Conservation (phyloP, 106 monocot species). For the Acanthochlamys bracteata region DNA sequence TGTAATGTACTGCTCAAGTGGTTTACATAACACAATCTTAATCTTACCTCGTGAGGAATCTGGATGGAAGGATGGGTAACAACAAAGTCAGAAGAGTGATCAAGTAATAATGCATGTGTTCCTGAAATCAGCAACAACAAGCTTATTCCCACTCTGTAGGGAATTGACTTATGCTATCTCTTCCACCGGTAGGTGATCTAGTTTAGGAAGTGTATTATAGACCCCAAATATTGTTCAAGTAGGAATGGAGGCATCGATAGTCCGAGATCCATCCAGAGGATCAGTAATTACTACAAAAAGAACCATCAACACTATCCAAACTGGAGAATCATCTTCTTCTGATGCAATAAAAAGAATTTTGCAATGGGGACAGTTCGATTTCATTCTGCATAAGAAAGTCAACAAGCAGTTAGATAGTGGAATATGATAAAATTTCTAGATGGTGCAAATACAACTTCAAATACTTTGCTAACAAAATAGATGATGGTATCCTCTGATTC, state of each 20-base stretch:
- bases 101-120: conserved; percentile 87
- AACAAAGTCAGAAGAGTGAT: conserved; percentile 76
- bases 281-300: conserved; percentile 89
- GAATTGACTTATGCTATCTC: conserved; percentile 90
- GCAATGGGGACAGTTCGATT: conserved; percentile 73
- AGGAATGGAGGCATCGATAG: conserved; percentile 95
- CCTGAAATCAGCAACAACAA: conserved; percentile 87
- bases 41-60: conserved; percentile 68
- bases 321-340: conserved; percentile 75
- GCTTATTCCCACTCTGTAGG: conserved; percentile 69
- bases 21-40: neutral
- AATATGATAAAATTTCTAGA: neutral
- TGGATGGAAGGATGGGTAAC: conserved; percentile 69
- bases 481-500: no score
- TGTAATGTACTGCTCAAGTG: no score
- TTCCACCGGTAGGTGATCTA: conserved; percentile 69
- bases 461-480: neutral
- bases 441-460: neutral
- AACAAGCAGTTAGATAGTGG: neutral
- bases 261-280: conserved; percentile 97
- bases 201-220: conserved; percentile 67
- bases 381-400: conserved; percentile 51
- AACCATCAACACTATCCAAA: conserved; percentile 66
- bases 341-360: conserved; percentile 88
- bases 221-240: conserved; percentile 97